Percentiles rank a stretch among this genome's conserved stretches.
phyloP scores from a whole-genome alignment of 129 eudicot species.

The Oenanthe sinensis region DNA sequence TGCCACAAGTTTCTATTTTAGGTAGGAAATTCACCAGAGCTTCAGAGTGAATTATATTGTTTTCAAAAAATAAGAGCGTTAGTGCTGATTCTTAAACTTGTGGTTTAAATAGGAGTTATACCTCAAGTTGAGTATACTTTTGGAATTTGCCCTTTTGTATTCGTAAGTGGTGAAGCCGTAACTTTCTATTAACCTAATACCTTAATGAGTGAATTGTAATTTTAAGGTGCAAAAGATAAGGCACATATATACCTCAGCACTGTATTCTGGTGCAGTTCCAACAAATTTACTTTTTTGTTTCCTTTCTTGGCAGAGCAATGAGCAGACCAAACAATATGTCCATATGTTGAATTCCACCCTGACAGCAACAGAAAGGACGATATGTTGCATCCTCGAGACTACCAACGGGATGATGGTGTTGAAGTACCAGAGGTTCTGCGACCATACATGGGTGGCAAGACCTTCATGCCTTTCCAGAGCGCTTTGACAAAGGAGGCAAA shows the following conservation, averaged over 20 bases:
- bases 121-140: no score
- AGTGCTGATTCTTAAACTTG: no score
- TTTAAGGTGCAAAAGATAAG: no score
- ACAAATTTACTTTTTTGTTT: not conserved
- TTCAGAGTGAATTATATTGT: no score
- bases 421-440: constrained; percentile 67
- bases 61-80: no score
- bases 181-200: no score
- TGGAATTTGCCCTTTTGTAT: no score
- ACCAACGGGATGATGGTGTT: constrained; percentile 83
- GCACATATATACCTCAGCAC: not conserved
- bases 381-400: constrained; percentile 80
- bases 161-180: no score
- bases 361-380: constrained; percentile 86
- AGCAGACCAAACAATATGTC: constrained; percentile 58
- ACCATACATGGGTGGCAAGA: constrained; percentile 63
- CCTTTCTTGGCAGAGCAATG: constrained; percentile 41
- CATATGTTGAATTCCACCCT: constrained; percentile 81
- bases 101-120: no score
- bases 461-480: constrained; percentile 60
- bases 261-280: not conserved
- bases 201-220: not conserved
- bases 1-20: no score
- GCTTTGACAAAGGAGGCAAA: constrained; percentile 38
- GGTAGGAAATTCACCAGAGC: no score